Percentiles rank a stretch among this genome's conserved stretches.
These are phyloP conservation scores for Exsudoporus frostii DNA, from an alignment of 768 basidiomycete genomes.

Conservation along the genomic window DNA sequence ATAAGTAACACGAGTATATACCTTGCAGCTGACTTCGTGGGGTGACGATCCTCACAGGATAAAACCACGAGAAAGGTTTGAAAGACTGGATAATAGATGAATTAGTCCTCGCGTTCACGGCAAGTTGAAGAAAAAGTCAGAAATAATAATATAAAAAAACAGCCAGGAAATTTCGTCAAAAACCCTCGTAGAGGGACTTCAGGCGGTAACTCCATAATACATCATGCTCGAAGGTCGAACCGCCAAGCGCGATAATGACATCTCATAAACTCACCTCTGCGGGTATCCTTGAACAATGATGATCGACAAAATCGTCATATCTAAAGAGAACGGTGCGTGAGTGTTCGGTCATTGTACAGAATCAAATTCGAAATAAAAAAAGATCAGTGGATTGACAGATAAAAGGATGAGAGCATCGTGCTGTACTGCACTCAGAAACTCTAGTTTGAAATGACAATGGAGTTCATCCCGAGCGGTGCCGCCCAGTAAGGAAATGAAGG, in stretches of 20 bases:
- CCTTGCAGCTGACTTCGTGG: slow-evolving; percentile 1
- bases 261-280: slow-evolving; percentile 5
- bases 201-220: slow-evolving; percentile 84
- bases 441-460: slow-evolving; percentile 78
- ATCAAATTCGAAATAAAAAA: slow-evolving; percentile 2
- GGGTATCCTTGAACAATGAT: background rate
- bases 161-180: slow-evolving; percentile 79
- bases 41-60: no score
- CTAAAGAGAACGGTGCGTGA: slow-evolving; percentile 4
- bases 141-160: slow-evolving; percentile 56
- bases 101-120: background rate
- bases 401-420: slow-evolving; percentile 63
- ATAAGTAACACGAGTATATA: background rate
- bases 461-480: slow-evolving; percentile 48
- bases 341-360: background rate
- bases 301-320: background rate
- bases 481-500: slow-evolving; percentile 1
- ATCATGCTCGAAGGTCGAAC: slow-evolving; percentile 2
- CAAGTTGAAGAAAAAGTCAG: slow-evolving; percentile 41
- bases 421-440: slow-evolving; percentile 76
- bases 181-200: slow-evolving; percentile 41
- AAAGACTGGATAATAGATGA: background rate
- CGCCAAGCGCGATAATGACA: background rate
- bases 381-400: slow-evolving; percentile 66
- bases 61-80: background rate